Evolutionary conservation across 805 yeast genomes (phyloP).

Genomic region (Nakazawaea ernobii): DNA sequence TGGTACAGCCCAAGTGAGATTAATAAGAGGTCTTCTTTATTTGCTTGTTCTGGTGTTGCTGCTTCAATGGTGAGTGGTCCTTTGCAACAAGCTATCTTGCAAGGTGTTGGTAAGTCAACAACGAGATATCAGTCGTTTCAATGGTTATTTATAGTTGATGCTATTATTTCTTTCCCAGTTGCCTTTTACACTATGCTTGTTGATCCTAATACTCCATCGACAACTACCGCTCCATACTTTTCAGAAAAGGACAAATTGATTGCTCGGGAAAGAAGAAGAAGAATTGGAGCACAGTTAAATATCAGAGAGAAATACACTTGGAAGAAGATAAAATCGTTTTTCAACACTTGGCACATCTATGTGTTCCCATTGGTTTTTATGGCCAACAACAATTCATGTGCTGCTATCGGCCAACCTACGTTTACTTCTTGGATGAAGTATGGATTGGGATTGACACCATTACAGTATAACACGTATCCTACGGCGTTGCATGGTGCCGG

Average conservation of each 20-base stretch:
- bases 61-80: constrained; percentile 33
- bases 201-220: constrained; percentile 42
- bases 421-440: constrained; percentile 39
- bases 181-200: constrained; percentile 35
- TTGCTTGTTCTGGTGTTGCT: constrained; percentile 29
- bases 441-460: constrained; percentile 24
- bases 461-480: constrained; percentile 35
- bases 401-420: constrained; percentile 33
- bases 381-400: constrained; percentile 30
- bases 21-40: constrained; percentile 28
- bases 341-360: constrained; percentile 43
- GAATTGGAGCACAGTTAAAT: constrained; percentile 37
- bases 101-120: constrained; percentile 16
- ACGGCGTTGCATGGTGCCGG: constrained; percentile 32
- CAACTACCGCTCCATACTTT: constrained; percentile 36
- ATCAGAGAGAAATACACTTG: constrained; percentile 34
- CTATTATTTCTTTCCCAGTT: constrained; percentile 28
- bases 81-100: constrained; percentile 27
- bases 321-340: constrained; percentile 33
- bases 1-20: constrained; percentile 30
- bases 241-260: constrained; percentile 35
- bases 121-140: constrained; percentile 30
- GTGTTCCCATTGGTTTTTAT: constrained; percentile 37
- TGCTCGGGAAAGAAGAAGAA: constrained; percentile 41
- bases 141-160: constrained; percentile 44